Evolutionary conservation across 202 grass and related monocot genomes (phyloP), one percentile per base, ranked within the genome.

Genomic region (Carex sylvatica): DNA sequence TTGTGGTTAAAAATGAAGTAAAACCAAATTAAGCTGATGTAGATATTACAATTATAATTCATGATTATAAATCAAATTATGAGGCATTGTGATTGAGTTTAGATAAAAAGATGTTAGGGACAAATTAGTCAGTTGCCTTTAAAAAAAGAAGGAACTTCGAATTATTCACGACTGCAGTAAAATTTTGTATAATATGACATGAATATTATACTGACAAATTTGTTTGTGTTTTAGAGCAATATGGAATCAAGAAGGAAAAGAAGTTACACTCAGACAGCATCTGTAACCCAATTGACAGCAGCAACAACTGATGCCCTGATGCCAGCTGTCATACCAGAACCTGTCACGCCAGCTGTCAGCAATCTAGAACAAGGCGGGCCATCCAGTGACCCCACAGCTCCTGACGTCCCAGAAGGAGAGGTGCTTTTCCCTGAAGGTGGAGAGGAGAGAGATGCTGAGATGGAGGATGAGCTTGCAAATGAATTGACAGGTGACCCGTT

Each of bases 401-500:
- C 61, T 9, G 79, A 82, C 20, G 20, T 64, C 59, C 59, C 26
- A 10, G 78, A 65, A 47, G 36, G 1, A 61, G n/a, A 26, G 42
- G 36, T 40, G 22, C 54, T 16, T 40, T 61, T 35, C 63, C 22
- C 19, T 20, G 26, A 16, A n/a, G 78, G 36, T 16, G 86, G 84
- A 83, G 82, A 66, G 69, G 71, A 9, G 33, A 93, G 91, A 83
- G 96, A 99, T 40, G 77, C 74, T 49, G 65, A 19, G 1, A 91
- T 91, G 83, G 96, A 98, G 82, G 79, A 60, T 79, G 96, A 98
- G 64, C 86, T 98, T 65, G 89, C 88, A 52, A 79, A 87, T 75
- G 86, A 92, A 69, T 78, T 99, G 40, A 91, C 70, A 3, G 93
- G 96, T 15, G 91, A 99, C 61, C 84, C 89, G 28, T 70, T 99